Conservation (phyloP, 345 rosid species). For the Noccaea bulbosa region DNA sequence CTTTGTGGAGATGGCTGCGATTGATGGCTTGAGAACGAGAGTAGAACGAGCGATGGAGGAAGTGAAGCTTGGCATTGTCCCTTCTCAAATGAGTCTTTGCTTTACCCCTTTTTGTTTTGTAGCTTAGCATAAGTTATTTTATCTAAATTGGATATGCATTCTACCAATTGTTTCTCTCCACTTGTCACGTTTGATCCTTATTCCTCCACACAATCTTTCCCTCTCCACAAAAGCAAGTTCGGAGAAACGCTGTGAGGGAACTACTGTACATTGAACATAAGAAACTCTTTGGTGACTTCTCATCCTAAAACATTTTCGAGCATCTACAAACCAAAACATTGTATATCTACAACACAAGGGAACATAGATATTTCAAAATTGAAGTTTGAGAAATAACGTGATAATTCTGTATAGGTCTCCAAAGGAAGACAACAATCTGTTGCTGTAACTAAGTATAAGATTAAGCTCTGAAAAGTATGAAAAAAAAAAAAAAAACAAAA, state of each 20-base stretch:
- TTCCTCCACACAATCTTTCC: slow-evolving; percentile 10
- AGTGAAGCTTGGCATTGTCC: slow-evolving; percentile 63
- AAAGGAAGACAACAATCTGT: slow-evolving; percentile 2
- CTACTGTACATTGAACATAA: neutral
- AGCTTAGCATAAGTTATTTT: slow-evolving; percentile 26
- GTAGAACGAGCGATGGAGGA: slow-evolving; percentile 48
- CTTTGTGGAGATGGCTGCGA: slow-evolving; percentile 43
- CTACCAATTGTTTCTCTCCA: slow-evolving; percentile 61
- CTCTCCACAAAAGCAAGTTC: neutral
- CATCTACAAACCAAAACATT: neutral
- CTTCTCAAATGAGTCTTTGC: slow-evolving; percentile 17
- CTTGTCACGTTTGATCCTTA: slow-evolving; percentile 50
- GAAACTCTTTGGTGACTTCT: neutral
- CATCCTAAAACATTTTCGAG: neutral
- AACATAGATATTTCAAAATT: neutral
- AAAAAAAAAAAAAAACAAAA: slow-evolving; percentile 41
- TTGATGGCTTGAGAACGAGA: slow-evolving; percentile 44
- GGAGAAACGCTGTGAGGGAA: neutral
- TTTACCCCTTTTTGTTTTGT: neutral
- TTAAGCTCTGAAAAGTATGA: slow-evolving; percentile 20
- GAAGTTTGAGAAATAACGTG: neutral
- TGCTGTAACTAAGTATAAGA: slow-evolving; percentile 6
- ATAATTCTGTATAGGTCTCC: neutral
- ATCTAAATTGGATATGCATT: slow-evolving; percentile 46
- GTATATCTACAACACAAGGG: neutral